A percentile compares a stretch with the other conserved stretches of the same genome.
These are phyloP conservation scores for Durusdinium trenchii DNA, from an alignment of 73 alveolate genomes.

Conservation along the genomic window DNA sequence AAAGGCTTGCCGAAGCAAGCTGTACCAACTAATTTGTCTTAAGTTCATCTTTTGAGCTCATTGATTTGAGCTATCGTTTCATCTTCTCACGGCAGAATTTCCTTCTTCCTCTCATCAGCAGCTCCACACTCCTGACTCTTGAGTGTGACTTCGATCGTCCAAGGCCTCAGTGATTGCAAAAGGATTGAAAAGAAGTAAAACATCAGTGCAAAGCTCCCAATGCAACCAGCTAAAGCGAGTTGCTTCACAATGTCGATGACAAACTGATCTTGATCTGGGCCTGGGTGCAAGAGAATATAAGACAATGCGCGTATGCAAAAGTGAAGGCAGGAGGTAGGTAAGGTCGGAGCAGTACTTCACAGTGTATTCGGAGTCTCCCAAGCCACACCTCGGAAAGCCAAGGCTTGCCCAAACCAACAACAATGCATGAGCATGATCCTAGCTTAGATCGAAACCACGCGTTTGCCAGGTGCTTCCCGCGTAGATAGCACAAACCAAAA, in stretches of 20 bases:
- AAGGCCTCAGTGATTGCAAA: conserved; percentile 15
- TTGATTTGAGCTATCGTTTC: neutral
- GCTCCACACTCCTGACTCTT: conserved; percentile 9
- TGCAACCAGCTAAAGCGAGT: neutral
- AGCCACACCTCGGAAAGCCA: conserved; percentile 19
- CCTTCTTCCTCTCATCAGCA: neutral
- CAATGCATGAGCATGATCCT: neutral
- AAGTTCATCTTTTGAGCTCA: neutral
- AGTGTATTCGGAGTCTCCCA: conserved; percentile 74
- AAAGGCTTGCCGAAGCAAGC: neutral
- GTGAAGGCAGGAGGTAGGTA: neutral
- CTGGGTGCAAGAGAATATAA: neutral
- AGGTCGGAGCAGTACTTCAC: conserved; percentile 57
- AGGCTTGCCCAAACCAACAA: neutral
- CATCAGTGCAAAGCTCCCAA: neutral
- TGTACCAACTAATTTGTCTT: no score
- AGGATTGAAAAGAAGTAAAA: neutral
- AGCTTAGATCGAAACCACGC: neutral
- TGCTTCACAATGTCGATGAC: conserved; percentile 55
- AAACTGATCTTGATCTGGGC: conserved; percentile 81
- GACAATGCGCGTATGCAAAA: neutral
- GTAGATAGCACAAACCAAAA: neutral
- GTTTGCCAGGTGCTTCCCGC: neutral
- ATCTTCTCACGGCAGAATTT: conserved; percentile 29
- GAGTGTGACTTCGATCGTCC: conserved; percentile 53